These are phyloP conservation scores for Claviceps digitariae DNA, from an alignment of 2,329 filamentous ascomycete species.

Conservation along the genomic window DNA sequence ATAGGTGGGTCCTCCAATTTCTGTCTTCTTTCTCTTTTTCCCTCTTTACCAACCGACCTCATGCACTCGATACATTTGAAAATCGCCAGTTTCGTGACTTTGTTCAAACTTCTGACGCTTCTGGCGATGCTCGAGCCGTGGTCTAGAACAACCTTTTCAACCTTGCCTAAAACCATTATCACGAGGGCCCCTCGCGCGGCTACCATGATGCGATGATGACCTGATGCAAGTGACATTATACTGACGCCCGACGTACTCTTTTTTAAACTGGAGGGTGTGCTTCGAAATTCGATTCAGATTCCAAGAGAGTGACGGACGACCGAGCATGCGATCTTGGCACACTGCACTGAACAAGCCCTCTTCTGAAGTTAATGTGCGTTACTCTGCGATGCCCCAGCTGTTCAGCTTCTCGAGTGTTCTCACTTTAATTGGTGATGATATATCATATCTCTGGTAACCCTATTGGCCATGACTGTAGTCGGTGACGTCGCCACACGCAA, in stretches of 20 bases:
- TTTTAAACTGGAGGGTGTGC: neutral
- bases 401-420: neutral
- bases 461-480: slow-evolving; percentile 17
- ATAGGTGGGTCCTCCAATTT: neutral
- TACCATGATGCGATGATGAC: slow-evolving; percentile 56
- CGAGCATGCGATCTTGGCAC: neutral
- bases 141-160: slow-evolving; percentile 43
- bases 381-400: neutral
- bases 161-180: slow-evolving; percentile 56
- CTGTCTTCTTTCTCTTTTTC: slow-evolving; percentile 14
- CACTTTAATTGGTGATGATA: slow-evolving; percentile 19
- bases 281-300: neutral
- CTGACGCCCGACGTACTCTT: neutral
- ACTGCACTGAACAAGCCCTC: neutral
- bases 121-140: slow-evolving; percentile 39
- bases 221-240: slow-evolving; percentile 48
- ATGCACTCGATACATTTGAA: slow-evolving; percentile 20
- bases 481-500: slow-evolving; percentile 13
- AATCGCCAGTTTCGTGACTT: slow-evolving; percentile 23
- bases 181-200: slow-evolving; percentile 52
- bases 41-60: slow-evolving; percentile 26
- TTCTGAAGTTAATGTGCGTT: neutral
- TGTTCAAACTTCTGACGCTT: slow-evolving; percentile 19
- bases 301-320: neutral
- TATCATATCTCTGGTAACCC: slow-evolving; percentile 31